Evolutionary conservation across 129 eudicot genomes (phyloP).

Genomic region (Rutidosis leptorrhynchoides): DNA sequence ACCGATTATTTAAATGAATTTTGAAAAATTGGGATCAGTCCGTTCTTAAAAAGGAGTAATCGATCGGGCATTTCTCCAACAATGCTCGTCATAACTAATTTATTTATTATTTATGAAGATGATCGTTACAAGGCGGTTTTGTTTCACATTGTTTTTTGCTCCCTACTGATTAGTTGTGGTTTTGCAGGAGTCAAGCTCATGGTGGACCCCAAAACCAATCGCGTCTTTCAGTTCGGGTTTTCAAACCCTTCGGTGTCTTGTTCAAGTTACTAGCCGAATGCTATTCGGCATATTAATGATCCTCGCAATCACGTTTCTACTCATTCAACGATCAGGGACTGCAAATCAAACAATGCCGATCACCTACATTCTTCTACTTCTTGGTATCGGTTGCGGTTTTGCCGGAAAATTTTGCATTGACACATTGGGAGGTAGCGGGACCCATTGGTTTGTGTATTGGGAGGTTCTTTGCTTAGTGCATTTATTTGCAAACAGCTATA

Average conservation of each 20-base stretch:
- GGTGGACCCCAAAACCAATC: conserved; percentile 86
- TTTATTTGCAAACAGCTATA: conserved; percentile 50
- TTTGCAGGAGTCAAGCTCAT: conserved; percentile 63
- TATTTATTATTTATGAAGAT: no score
- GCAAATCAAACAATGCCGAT: conserved; percentile 81
- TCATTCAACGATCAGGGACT: conserved; percentile 54
- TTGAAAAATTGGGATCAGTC: no score
- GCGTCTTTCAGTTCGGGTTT: conserved; percentile 60
- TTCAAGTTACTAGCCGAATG: conserved; percentile 66
- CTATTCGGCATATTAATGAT: conserved; percentile 61
- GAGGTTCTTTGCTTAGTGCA: conserved; percentile 65
- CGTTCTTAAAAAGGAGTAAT: no score
- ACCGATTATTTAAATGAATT: no score
- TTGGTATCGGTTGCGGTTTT: conserved; percentile 67
- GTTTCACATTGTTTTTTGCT: neutral
- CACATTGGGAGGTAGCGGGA: conserved; percentile 86
- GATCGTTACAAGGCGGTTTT: neutral
- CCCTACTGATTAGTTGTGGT: neutral
- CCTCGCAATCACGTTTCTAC: conserved; percentile 42
- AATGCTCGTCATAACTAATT: neutral
- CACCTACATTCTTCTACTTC: conserved; percentile 60
- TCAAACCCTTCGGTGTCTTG: conserved; percentile 52
- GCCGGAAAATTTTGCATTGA: conserved; percentile 79
- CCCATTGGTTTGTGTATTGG: conserved; percentile 76
- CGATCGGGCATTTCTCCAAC: no score